Evolutionary conservation across 1,284 basidiomycete species (phyloP).

Genomic region (Inonotus hispidus): DNA sequence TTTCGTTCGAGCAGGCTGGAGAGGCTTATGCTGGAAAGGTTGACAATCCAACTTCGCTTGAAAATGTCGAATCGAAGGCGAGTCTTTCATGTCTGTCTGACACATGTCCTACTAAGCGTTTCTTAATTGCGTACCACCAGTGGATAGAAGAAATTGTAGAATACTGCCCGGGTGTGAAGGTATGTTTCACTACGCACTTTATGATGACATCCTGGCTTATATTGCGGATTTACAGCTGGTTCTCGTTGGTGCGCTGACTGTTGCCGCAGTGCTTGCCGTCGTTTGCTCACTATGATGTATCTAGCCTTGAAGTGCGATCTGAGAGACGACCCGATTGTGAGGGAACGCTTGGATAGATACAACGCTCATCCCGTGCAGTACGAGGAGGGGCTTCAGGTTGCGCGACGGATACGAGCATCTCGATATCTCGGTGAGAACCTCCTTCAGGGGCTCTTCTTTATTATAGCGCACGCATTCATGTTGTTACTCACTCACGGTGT

Average conservation of each 20-base stretch:
- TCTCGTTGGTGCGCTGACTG: constrained; percentile 67
- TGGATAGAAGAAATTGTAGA: constrained; percentile 88
- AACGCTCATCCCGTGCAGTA: constrained; percentile 76
- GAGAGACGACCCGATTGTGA: constrained; percentile 67
- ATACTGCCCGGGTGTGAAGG: constrained; percentile 91
- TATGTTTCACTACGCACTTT: constrained; percentile 32
- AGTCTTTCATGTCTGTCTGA: constrained; percentile 17
- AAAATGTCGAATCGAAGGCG: constrained; percentile 91
- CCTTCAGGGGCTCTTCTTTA: not conserved
- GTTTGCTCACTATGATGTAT: not conserved
- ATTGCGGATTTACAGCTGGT: constrained; percentile 54
- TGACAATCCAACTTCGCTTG: constrained; percentile 85
- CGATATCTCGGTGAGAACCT: constrained; percentile 76
- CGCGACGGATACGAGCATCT: constrained; percentile 85
- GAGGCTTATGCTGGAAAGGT: constrained; percentile 43
- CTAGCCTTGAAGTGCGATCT: constrained; percentile 93
- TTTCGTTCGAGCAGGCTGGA: not conserved
- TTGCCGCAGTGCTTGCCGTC: not conserved
- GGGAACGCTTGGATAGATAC: constrained; percentile 63
- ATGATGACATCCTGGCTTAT: constrained; percentile 10
- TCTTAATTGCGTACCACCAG: constrained; percentile 32
- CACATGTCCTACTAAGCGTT: not conserved
- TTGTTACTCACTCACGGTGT: not conserved
- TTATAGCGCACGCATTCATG: not conserved
- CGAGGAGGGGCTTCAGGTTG: constrained; percentile 84